These are phyloP conservation scores for Fusarium sulawesiense DNA, from an alignment of 2,329 filamentous ascomycete genomes.

Conservation along the genomic window DNA sequence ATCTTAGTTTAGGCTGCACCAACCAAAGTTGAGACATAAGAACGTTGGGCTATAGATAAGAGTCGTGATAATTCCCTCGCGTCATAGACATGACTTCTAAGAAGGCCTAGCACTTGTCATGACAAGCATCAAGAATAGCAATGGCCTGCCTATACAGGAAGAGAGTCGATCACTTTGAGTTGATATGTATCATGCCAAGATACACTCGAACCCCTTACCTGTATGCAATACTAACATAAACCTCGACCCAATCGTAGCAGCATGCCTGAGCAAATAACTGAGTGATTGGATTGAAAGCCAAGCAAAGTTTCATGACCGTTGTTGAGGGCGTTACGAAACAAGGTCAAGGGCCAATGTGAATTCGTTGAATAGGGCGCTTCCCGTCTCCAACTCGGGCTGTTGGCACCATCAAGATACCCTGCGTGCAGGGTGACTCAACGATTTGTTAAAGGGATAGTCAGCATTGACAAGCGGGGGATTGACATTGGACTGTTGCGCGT, in stretches of 20 bases:
- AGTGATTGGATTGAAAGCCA: constrained; percentile 34
- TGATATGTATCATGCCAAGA: constrained; percentile 31
- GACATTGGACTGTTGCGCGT: constrained; percentile 3
- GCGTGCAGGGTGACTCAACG: constrained; percentile 26
- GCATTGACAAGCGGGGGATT: constrained; percentile 13
- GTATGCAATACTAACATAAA: constrained; percentile 34
- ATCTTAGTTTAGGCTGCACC: constrained; percentile 14
- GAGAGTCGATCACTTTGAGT: not conserved
- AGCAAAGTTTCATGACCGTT: constrained; percentile 32
- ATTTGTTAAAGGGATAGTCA: constrained; percentile 29
- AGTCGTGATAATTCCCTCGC: constrained; percentile 22
- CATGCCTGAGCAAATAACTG: constrained; percentile 29
- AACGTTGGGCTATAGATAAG: constrained; percentile 24
- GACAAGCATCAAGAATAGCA: constrained; percentile 3
- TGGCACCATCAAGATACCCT: constrained; percentile 36
- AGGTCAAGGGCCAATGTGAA: constrained; percentile 30
- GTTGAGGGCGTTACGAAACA: constrained; percentile 37
- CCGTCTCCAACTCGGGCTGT: constrained; percentile 22
- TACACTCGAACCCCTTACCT: constrained; percentile 21
- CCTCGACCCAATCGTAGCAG: constrained; percentile 33
- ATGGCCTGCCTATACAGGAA: constrained; percentile 17
- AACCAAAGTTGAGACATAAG: constrained; percentile 3
- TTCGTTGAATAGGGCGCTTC: constrained; percentile 31
- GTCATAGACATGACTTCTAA: constrained; percentile 30
- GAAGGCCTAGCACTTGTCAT: constrained; percentile 10